Base-by-base conservation (phyloP, 768 basidiomycete species). In the Krasilnikovozyma curviuscula region DNA sequence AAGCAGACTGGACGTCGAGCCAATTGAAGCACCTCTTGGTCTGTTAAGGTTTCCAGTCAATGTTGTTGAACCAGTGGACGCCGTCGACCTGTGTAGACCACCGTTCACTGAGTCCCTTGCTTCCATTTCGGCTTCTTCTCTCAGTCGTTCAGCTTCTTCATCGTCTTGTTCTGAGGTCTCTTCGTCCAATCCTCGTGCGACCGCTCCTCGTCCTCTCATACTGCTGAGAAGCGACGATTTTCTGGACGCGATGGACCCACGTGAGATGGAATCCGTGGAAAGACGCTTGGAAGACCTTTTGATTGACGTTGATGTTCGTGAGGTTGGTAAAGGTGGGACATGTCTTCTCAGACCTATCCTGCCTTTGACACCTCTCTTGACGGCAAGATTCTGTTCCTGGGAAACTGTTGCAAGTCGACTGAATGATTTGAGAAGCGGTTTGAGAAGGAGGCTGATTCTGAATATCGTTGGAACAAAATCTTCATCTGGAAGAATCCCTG, bases 111-210 rank as follows among this genome's bases (percentile, higher is more conserved):
- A 18, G 27, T 23, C 32, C 18, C 27, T 28, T 19, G 21, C 44
- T 35, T 23, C 27, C 5, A n/a, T 12, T 13, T 32, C 29, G 42
- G 19, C 47, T 52, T 44, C 14, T 55, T 51, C 18, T 28, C 31
- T 3, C 56, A 54, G 3, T 47, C 34, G 34, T 35, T 18, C 33
- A 27, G 24, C 41, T 56, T 48, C 54, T 19, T 50, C 42, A 19
- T 55, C 55, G 30, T 55, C 50, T 29, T 19, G 32, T 43, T 55
- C 57, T 25, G 55, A 37, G 40, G 59, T 57, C 49, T 63, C 62
- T 32, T 63, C 60, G 32, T 63, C 62, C 16, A 63, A 24, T 4
- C 62, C 60, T 13, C 54, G 44, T 0, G 51, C 55, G 39, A 46
- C 48, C 37, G 27, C 50, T 35, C 42, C 52, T 50, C 40, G 32